These are phyloP conservation scores for Psilocybe azurescens DNA, from an alignment of 768 basidiomycete species.

Conservation along the genomic window DNA sequence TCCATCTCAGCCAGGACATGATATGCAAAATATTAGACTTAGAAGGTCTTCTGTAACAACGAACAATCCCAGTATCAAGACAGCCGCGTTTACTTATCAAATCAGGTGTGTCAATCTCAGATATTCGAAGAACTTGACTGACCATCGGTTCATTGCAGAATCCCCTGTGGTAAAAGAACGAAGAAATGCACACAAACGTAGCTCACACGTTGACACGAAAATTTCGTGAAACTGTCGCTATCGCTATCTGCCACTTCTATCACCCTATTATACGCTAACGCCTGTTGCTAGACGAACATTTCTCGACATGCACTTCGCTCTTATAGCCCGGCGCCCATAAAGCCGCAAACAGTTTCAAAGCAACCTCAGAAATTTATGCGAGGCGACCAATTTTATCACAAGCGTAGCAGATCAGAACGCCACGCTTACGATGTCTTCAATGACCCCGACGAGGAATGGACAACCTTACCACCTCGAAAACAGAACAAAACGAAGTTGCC, in stretches of 20 bases:
- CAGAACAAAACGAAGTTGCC: slow-evolving; percentile 31
- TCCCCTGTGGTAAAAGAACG: too few relatives aligned
- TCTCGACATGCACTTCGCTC: not conserved
- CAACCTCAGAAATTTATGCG: not conserved
- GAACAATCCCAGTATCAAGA: too few relatives aligned
- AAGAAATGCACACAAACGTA: too few relatives aligned
- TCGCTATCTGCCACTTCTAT: not conserved
- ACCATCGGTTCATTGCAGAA: too few relatives aligned
- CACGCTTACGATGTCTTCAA: slow-evolving; percentile 34
- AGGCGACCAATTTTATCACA: not conserved
- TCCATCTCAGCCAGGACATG: too few relatives aligned
- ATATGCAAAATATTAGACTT: too few relatives aligned
- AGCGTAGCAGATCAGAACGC: slow-evolving; percentile 1
- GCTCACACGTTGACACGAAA: not conserved
- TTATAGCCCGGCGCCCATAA: not conserved
- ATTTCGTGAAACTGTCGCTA: not conserved
- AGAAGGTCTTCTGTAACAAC: too few relatives aligned
- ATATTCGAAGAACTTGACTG: too few relatives aligned
- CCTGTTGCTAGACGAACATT: not conserved
- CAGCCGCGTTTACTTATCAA: too few relatives aligned
- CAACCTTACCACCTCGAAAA: slow-evolving; percentile 39
- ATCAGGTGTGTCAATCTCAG: too few relatives aligned
- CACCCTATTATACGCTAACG: not conserved
- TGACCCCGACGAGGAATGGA: slow-evolving; percentile 43
- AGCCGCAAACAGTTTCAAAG: not conserved